Conservation (phyloP, 2,329 filamentous ascomycete species). For the Phoma sp. region DNA sequence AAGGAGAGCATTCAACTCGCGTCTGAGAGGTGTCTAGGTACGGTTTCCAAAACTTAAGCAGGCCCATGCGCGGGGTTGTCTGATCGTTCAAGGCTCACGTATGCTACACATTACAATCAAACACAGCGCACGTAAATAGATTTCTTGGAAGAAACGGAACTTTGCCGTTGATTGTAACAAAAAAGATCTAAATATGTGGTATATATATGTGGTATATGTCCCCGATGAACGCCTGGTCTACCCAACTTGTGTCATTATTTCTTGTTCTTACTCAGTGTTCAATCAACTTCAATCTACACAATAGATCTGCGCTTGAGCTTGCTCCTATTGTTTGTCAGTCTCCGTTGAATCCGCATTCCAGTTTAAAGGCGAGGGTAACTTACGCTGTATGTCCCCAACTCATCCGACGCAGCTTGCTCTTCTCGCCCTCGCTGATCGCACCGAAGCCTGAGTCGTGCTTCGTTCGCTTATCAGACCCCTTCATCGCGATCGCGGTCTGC, state of each 20-base stretch:
- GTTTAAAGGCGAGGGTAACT: not conserved
- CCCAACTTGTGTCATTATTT: too few species aligned
- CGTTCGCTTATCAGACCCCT: not conserved
- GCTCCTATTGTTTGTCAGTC: not conserved
- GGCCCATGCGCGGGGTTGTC: too few species aligned
- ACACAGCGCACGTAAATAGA: too few species aligned
- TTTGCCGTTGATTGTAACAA: too few species aligned
- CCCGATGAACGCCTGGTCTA: too few species aligned
- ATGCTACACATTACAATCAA: too few species aligned
- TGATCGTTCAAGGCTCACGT: too few species aligned
- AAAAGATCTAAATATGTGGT: not conserved
- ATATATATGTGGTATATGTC: not conserved
- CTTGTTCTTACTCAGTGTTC: too few species aligned
- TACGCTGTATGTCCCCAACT: conserved; percentile 17
- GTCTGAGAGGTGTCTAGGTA: too few species aligned
- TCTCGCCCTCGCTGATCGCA: conserved; percentile 2
- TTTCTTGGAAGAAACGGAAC: not conserved
- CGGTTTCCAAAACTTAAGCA: too few species aligned
- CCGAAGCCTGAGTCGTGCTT: conserved; percentile 12
- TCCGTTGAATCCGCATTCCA: not conserved
- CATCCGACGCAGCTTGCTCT: conserved; percentile 6
- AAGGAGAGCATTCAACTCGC: too few species aligned
- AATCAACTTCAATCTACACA: too few species aligned
- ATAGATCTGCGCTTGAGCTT: not conserved
- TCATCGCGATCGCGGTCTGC: not conserved